Conservation (phyloP, 148 eudicot genomes). For the Diospyros lotus region DNA sequence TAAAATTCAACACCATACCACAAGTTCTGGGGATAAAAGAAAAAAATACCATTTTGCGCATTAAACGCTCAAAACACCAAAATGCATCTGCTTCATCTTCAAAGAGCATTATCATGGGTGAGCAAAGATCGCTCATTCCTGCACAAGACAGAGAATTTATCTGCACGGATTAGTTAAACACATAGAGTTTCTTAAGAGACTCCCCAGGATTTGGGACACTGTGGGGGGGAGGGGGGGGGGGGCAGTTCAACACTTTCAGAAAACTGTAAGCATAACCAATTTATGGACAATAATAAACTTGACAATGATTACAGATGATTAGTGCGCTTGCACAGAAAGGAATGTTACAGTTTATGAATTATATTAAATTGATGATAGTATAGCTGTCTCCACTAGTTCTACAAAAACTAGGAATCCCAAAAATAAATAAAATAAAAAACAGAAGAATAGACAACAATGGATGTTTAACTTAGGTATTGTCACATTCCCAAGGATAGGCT, state of each 20-base stretch:
- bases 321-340: not conserved
- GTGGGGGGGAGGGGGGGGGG: not conserved
- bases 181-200: no score
- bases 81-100: slow-evolving; percentile 90
- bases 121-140: slow-evolving; percentile 98
- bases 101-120: slow-evolving; percentile 83
- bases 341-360: not conserved
- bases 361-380: not conserved
- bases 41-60: slow-evolving; percentile 46
- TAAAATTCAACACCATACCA: not conserved
- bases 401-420: not conserved
- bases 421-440: no score
- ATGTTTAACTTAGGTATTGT: no score
- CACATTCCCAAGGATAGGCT: no score
- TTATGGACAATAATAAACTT: not conserved
- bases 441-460: no score
- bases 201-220: no score
- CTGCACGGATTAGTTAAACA: not conserved
- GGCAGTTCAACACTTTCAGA: not conserved
- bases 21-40: not conserved
- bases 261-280: not conserved
- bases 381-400: not conserved
- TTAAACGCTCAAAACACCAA: slow-evolving; percentile 89
- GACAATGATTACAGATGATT: not conserved
- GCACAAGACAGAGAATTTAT: slow-evolving; percentile 13